Base-by-base conservation (phyloP, 2,329 filamentous ascomycete species). In the Talaromyces amestolkiae region DNA sequence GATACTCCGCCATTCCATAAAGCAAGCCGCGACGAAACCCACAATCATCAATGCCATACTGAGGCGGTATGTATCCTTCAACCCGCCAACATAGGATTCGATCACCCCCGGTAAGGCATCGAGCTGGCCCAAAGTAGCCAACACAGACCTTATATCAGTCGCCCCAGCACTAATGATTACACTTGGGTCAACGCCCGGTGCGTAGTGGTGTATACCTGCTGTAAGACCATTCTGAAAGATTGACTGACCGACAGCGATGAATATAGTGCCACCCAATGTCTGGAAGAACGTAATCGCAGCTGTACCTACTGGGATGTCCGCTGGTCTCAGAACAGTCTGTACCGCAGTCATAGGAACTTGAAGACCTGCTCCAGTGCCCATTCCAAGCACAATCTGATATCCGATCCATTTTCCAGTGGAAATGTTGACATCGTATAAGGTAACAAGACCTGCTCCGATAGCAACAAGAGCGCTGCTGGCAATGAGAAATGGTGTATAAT, bases 191-290 rank as follows among this genome's bases (percentile, higher is more conserved):
- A 64, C 7, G 17, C 37, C 33, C 10, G 53, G 39, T 3, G 31
- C 51, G 10, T 45, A 3, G 37, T 9, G 19, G 15, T 27, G 22
- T 24, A 64, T 58, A 11, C 51, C 51, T 11, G 10, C 33, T 24
- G n/a, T 62, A 9, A 62, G 47, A 3, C 68, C 68, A 56, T 76
- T 77, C 9, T 67, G 68, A 51, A 77, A 76, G 3, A 62, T 35
- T 9, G 47, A 54, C 67, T 80, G 75, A 2, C 64, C 76, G 9
- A 78, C 73, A 1, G 75, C 75, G 15, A 78, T 68, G 31, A 78
- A 79, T 11, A 80, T 62, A 0, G 77, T 68, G 2, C 77, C 77
- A 4, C 76, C 77, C 2, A 80, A 69, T 5, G 73, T 76, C 66
- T 79, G 76, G 7, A 69, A 54, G 61, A 80, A 80, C 63, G 75